These are phyloP conservation scores for Cadophora sp. DNA, from an alignment of 2,329 filamentous ascomycete genomes.

Conservation along the genomic window DNA sequence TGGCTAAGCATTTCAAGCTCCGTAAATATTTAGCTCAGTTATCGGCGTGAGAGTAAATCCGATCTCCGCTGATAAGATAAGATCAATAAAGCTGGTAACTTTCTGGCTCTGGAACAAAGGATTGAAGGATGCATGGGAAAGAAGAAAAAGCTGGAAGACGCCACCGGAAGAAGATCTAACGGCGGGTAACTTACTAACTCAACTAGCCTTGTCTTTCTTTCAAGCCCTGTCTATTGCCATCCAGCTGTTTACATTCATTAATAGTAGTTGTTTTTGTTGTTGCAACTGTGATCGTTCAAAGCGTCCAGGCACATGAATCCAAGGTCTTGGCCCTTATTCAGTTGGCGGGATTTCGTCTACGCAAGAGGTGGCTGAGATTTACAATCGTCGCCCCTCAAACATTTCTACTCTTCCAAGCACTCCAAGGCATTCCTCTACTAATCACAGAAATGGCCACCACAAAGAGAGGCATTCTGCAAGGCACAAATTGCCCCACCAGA, in stretches of 20 bases:
- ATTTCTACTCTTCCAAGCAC: background rate
- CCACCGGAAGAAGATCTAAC: background rate
- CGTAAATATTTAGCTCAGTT: constrained; percentile 14
- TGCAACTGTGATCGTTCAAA: too few species aligned
- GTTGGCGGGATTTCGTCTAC: background rate
- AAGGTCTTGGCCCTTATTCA: too few species aligned
- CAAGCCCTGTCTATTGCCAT: too few species aligned
- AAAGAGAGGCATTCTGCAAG: background rate
- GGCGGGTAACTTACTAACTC: too few species aligned
- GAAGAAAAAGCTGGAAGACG: background rate
- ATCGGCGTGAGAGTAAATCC: constrained; percentile 10
- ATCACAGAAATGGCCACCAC: background rate
- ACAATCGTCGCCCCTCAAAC: background rate
- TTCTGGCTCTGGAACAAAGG: background rate
- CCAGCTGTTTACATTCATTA: too few species aligned
- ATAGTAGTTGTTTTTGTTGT: too few species aligned
- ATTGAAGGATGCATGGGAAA: background rate
- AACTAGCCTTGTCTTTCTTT: too few species aligned
- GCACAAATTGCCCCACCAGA: constrained; percentile 2
- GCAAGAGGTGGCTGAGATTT: constrained; percentile 11
- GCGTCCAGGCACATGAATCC: too few species aligned
- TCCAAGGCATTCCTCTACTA: constrained; percentile 8
- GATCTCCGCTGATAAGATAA: constrained; percentile 19
- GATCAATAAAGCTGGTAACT: background rate
- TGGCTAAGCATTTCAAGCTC: constrained; percentile 9